Evolutionary conservation across 768 basidiomycete genomes (phyloP), one percentile per base, ranked within the genome.

Genomic region (Filobasidium floriforme): DNA sequence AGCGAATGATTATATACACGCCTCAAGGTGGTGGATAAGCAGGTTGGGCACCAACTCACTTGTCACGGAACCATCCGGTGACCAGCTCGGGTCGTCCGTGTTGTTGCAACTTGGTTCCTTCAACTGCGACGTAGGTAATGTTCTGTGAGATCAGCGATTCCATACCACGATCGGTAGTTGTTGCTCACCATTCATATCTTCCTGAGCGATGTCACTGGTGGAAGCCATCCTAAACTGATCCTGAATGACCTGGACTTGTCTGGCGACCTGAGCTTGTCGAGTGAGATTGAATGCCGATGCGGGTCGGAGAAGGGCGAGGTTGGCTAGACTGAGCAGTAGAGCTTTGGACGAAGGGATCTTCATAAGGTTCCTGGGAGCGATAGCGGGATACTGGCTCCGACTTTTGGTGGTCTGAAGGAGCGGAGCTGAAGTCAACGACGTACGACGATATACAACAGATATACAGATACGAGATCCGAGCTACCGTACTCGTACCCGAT

Each of bases 51-150:
- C n/a, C n/a, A n/a, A n/a, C 54, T 28, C 7, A 57, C 54, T 57
- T 57, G 54, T 57, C 54, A 24, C 54, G 54, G 54, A 57, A 57
- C 54, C 54, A 57, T 19, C 54, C 54, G 6, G 54, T 57, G 15
- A 24, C 18, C 24, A 57, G n/a, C 15, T 24, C 22, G 22, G 54
- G 54, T 28, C 15, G 15, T 26, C 54, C 54, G 26, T 57, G 54
- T 28, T 57, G 54, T 57, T 57, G 24, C 54, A 57, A 57, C 54
- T 28, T 57, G 14, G 24, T 32, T 15, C 24, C 24, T 15, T 19
- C 24, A 32, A 57, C 54, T 57, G 54, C n/a, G n/a, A n/a, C n/a
- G n/a, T n/a, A n/a, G n/a, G n/a, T n/a, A n/a, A n/a, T n/a, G n/a
- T n/a, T n/a, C n/a, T n/a, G n/a, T n/a, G n/a, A n/a, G n/a, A n/a